phyloP scores from a whole-genome alignment of 208 protist genomes.

The Trypanosomatidae sp. region DNA sequence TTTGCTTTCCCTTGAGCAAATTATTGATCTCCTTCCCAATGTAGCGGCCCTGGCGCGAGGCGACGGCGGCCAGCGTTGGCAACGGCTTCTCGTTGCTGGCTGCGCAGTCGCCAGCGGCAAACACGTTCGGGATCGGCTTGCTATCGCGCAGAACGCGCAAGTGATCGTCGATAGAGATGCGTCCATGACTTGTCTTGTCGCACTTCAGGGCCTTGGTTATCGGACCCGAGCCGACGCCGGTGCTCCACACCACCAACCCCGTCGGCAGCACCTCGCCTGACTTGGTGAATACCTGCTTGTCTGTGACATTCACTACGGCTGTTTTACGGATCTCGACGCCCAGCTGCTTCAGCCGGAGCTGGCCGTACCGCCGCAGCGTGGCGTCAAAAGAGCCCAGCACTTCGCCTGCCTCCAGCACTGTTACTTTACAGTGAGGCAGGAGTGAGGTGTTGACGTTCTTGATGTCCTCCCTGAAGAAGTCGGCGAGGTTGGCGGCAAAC shows the following conservation, averaged over 20 bases:
- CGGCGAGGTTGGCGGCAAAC: conserved; percentile 85
- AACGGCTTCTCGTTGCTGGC: conserved; percentile 56
- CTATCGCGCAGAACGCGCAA: conserved; percentile 68
- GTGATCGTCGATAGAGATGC: conserved; percentile 69
- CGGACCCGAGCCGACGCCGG: conserved; percentile 75
- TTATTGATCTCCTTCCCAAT: conserved; percentile 74
- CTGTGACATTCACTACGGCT: conserved; percentile 70
- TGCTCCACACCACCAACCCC: conserved; percentile 89
- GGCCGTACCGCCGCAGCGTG: conserved; percentile 77
- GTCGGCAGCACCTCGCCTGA: conserved; percentile 55
- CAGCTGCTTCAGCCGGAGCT: conserved; percentile 59
- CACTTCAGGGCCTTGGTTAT: conserved; percentile 75
- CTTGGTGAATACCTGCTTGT: conserved; percentile 74
- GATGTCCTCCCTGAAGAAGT: conserved; percentile 91
- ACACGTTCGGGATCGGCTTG: conserved; percentile 75
- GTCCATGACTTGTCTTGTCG: conserved; percentile 68
- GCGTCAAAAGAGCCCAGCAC: conserved; percentile 89
- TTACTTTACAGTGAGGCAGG: conserved; percentile 76
- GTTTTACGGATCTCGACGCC: conserved; percentile 71
- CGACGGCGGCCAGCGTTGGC: conserved; percentile 77
- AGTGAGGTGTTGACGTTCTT: conserved; percentile 67
- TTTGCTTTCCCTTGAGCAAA: conserved; percentile 26
- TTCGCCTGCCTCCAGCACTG: conserved; percentile 88
- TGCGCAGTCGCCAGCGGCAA: conserved; percentile 85
- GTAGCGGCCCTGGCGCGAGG: conserved; percentile 80